Percentiles rank a stretch among this genome's conserved stretches.
Evolutionary conservation across 805 yeast species (phyloP).

Genomic region (Saccharomycopsis lassenensis): DNA sequence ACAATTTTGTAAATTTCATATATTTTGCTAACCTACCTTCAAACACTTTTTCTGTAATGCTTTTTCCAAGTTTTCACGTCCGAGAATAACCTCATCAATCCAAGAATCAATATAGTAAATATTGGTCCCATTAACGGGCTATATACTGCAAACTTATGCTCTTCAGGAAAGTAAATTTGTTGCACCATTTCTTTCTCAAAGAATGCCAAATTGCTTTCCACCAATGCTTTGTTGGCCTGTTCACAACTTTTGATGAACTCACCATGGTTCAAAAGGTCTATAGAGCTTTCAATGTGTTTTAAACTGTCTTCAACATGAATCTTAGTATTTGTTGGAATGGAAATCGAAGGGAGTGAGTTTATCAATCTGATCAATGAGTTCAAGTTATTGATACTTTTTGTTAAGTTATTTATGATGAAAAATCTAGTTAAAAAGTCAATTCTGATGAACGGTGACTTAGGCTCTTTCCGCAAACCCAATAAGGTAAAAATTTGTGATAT

Average conservation of each 20-base stretch:
- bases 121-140: slow-evolving; percentile 86
- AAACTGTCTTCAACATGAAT: slow-evolving; percentile 46
- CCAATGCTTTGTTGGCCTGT: slow-evolving; percentile 41
- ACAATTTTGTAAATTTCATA: no score
- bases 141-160: slow-evolving; percentile 90
- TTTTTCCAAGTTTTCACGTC: slow-evolving; percentile 23
- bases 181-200: slow-evolving; percentile 93
- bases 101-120: slow-evolving; percentile 47
- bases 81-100: slow-evolving; percentile 34
- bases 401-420: slow-evolving; percentile 46
- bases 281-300: slow-evolving; percentile 28
- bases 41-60: no score
- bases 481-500: slow-evolving; percentile 64
- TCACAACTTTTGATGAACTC: slow-evolving; percentile 32
- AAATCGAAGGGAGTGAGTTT: slow-evolving; percentile 60
- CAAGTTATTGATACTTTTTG: slow-evolving; percentile 55
- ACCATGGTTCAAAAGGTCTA: slow-evolving; percentile 22
- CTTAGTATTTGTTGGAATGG: slow-evolving; percentile 68
- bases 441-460: slow-evolving; percentile 50
- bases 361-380: slow-evolving; percentile 63
- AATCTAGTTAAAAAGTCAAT: slow-evolving; percentile 57
- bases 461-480: slow-evolving; percentile 53
- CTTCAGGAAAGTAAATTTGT: slow-evolving; percentile 90
- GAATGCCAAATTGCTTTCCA: slow-evolving; percentile 61
- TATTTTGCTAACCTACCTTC: no score